phyloP scores from a whole-genome alignment of 805 yeast species.

The Myxozyma geophila region DNA sequence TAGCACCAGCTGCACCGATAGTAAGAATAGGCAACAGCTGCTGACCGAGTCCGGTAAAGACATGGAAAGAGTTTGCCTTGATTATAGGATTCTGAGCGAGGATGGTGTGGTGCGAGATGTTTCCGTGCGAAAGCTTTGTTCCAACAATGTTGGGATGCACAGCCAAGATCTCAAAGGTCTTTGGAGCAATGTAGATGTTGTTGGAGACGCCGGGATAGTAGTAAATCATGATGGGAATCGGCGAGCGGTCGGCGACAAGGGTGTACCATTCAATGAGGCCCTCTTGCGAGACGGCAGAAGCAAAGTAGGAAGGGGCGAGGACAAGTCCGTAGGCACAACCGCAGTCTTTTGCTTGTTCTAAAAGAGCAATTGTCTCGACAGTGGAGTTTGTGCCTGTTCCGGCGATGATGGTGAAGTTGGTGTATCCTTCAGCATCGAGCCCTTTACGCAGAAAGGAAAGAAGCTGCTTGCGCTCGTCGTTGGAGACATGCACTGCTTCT shows the following conservation, averaged over 20 bases:
- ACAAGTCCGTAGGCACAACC: slow-evolving; percentile 44
- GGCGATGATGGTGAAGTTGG: slow-evolving; percentile 52
- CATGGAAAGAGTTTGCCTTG: slow-evolving; percentile 48
- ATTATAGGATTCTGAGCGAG: slow-evolving; percentile 52
- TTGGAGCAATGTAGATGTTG: slow-evolving; percentile 48
- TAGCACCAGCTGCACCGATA: slow-evolving; percentile 56
- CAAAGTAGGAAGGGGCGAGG: slow-evolving; percentile 56
- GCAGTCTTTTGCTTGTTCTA: slow-evolving; percentile 40
- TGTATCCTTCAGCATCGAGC: slow-evolving; percentile 47
- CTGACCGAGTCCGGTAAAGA: slow-evolving; percentile 59
- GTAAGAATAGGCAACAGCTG: slow-evolving; percentile 53
- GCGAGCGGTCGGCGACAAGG: slow-evolving; percentile 51
- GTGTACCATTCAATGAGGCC: slow-evolving; percentile 55
- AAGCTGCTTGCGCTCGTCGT: slow-evolving; percentile 49
- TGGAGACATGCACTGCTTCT: slow-evolving; percentile 57
- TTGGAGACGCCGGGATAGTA: slow-evolving; percentile 58
- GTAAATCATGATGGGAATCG: slow-evolving; percentile 53
- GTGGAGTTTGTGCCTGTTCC: slow-evolving; percentile 56
- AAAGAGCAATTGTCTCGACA: slow-evolving; percentile 50
- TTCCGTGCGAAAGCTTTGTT: slow-evolving; percentile 57
- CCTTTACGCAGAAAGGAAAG: slow-evolving; percentile 42
- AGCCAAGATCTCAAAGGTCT: slow-evolving; percentile 50
- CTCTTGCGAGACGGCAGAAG: slow-evolving; percentile 51
- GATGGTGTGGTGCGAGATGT: slow-evolving; percentile 54
- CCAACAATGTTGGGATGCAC: slow-evolving; percentile 56